A percentile compares a stretch with the other conserved stretches of the same genome.
Conservation (phyloP, 1,139 yeast genomes). For the Suhomyces kunorum region DNA sequence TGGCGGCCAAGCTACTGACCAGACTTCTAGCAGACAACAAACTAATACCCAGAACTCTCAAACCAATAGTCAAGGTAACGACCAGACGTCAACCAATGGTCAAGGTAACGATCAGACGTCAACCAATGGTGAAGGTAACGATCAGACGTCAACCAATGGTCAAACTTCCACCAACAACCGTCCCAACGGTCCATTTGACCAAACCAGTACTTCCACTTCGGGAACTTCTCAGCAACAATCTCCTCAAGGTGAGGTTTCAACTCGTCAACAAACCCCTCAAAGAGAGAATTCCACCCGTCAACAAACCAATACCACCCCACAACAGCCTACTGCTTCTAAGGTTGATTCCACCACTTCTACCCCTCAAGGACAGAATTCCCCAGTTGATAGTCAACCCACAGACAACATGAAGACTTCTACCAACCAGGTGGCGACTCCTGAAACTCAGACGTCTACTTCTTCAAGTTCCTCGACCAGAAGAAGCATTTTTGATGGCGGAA, state of each 20-base stretch:
- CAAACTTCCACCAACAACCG: neutral
- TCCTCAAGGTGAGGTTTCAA: too few relatives aligned
- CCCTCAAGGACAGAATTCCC: neutral
- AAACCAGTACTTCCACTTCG: conserved; percentile 1
- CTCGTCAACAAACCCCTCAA: too few relatives aligned
- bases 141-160: neutral
- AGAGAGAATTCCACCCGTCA: neutral
- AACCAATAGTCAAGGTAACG: too few relatives aligned
- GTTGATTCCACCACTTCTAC: neutral
- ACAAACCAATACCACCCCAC: neutral
- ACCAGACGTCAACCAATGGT: too few relatives aligned
- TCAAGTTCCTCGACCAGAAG: conserved; percentile 1
- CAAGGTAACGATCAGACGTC: too few relatives aligned
- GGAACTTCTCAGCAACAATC: too few relatives aligned
- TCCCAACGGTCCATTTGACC: neutral
- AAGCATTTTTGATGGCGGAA: conserved; percentile 1
- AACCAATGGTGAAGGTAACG: too few relatives aligned
- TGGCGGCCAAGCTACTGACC: too few relatives aligned
- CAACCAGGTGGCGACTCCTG: neutral
- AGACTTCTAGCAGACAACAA: too few relatives aligned
- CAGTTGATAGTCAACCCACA: neutral
- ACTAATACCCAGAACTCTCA: too few relatives aligned
- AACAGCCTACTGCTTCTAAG: neutral
- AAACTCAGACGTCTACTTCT: neutral
- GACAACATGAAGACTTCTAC: neutral